These are phyloP conservation scores for Curvularia spicifera DNA, from an alignment of 2,329 filamentous ascomycete species.

Conservation along the genomic window DNA sequence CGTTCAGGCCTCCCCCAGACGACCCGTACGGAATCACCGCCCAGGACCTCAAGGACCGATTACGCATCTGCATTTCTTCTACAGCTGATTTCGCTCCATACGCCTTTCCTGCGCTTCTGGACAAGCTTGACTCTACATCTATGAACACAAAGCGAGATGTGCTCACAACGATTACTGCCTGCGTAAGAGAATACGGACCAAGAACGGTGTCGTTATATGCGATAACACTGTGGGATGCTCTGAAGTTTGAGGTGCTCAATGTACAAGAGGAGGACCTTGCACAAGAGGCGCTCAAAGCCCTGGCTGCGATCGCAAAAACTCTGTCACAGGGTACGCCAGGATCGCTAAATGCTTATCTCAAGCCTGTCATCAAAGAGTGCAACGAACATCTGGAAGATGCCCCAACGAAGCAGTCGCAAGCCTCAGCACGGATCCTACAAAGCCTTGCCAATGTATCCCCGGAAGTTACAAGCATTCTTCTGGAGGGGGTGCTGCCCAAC, in stretches of 20 bases:
- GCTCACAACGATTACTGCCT: slow-evolving; percentile 66
- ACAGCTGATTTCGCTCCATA: slow-evolving; percentile 69
- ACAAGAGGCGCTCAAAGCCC: slow-evolving; percentile 62
- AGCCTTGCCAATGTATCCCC: slow-evolving; percentile 63
- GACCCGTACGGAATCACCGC: slow-evolving; percentile 74
- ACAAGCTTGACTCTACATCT: slow-evolving; percentile 73
- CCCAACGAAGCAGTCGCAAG: slow-evolving; percentile 71
- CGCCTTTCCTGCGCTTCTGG: slow-evolving; percentile 69
- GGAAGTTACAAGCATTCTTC: slow-evolving; percentile 61
- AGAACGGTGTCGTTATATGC: slow-evolving; percentile 67
- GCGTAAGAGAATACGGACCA: slow-evolving; percentile 64
- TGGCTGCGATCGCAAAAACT: slow-evolving; percentile 62
- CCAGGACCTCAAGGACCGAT: slow-evolving; percentile 68
- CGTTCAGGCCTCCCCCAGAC: slow-evolving; percentile 71
- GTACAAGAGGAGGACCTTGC: slow-evolving; percentile 70
- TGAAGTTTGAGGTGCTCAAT: slow-evolving; percentile 73
- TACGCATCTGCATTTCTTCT: slow-evolving; percentile 69
- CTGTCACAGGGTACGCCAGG: slow-evolving; percentile 59
- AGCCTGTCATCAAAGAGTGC: slow-evolving; percentile 69
- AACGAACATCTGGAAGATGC: slow-evolving; percentile 72
- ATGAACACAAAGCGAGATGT: slow-evolving; percentile 73
- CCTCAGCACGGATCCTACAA: slow-evolving; percentile 66
- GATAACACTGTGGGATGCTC: slow-evolving; percentile 69
- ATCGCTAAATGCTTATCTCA: slow-evolving; percentile 61
- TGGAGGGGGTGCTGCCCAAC: slow-evolving; percentile 63